Conservation (phyloP, 1,284 basidiomycete species). For the Sanghuangporus weigelae region DNA sequence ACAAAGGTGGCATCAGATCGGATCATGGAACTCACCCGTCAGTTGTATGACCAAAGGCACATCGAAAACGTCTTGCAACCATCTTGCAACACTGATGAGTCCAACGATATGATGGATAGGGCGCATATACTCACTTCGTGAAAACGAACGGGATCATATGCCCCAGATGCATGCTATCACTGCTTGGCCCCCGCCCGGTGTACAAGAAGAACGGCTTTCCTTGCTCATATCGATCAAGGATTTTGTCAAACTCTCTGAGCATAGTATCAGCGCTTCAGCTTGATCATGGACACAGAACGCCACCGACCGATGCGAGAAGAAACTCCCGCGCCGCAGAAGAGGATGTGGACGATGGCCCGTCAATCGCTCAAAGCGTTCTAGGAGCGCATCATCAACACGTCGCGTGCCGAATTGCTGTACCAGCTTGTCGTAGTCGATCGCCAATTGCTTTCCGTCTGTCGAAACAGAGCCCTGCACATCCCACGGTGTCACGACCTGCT, state of each 20-base stretch:
- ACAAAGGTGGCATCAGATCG: background rate
- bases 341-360: conserved; percentile 92
- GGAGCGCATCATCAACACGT: conserved; percentile 68
- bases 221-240: conserved; percentile 94
- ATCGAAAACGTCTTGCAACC: conserved; percentile 96
- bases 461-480: conserved; percentile 94
- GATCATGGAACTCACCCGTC: conserved; percentile 52
- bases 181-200: conserved; percentile 95
- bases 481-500: conserved; percentile 96
- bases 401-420: conserved; percentile 93
- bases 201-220: conserved; percentile 98
- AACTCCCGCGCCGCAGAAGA: conserved; percentile 87
- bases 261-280: conserved; percentile 9
- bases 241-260: conserved; percentile 84
- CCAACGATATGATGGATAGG: background rate
- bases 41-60: conserved; percentile 94
- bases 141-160: conserved; percentile 98
- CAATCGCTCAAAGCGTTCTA: conserved; percentile 87
- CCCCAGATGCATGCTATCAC: conserved; percentile 96
- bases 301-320: conserved; percentile 93
- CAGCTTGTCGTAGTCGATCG: conserved; percentile 96
- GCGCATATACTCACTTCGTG: conserved; percentile 68
- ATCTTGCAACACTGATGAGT: conserved; percentile 42
- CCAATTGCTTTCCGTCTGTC: conserved; percentile 82
- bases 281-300: conserved; percentile 4